These are phyloP conservation scores for Entomortierella lignicola DNA, from an alignment of 192 early-diverging fungal genomes.

Conservation along the genomic window DNA sequence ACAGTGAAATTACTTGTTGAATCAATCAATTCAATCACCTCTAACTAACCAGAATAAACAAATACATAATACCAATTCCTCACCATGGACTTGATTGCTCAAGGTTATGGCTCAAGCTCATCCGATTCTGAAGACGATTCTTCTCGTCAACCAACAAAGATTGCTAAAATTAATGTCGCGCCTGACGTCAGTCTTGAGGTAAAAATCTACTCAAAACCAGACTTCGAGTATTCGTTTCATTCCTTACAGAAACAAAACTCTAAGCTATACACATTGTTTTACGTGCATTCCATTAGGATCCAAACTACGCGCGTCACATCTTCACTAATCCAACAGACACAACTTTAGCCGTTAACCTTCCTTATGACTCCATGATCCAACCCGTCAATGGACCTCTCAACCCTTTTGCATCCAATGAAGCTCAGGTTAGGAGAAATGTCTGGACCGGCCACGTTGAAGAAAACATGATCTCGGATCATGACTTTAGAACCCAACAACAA, in stretches of 20 bases:
- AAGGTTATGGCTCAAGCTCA: constrained; percentile 50
- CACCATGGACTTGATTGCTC: constrained; percentile 52
- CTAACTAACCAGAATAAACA: no score
- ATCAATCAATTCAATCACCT: no score
- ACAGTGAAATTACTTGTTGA: no score
- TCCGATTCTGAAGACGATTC: constrained; percentile 34
- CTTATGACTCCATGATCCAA: constrained; percentile 67
- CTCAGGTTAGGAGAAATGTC: constrained; percentile 61
- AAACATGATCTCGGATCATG: constrained; percentile 72
- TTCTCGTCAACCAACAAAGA: constrained; percentile 30
- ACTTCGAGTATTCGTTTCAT: no score
- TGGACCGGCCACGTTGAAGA: constrained; percentile 84
- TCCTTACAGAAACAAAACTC: no score
- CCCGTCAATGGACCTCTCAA: constrained; percentile 66
- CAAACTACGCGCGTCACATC: constrained; percentile 51
- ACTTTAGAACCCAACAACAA: constrained; percentile 88
- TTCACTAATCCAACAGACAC: constrained; percentile 69
- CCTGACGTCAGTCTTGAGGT: constrained; percentile 67
- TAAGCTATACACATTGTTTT: no score
- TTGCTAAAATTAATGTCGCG: constrained; percentile 56
- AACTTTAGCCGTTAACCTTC: constrained; percentile 64
- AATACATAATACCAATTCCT: not conserved
- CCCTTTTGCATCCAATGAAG: constrained; percentile 59
- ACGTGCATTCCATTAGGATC: no score
- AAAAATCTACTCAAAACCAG: not conserved